Conservation (phyloP, 75 land plant species). For the Gnetum montanum region DNA sequence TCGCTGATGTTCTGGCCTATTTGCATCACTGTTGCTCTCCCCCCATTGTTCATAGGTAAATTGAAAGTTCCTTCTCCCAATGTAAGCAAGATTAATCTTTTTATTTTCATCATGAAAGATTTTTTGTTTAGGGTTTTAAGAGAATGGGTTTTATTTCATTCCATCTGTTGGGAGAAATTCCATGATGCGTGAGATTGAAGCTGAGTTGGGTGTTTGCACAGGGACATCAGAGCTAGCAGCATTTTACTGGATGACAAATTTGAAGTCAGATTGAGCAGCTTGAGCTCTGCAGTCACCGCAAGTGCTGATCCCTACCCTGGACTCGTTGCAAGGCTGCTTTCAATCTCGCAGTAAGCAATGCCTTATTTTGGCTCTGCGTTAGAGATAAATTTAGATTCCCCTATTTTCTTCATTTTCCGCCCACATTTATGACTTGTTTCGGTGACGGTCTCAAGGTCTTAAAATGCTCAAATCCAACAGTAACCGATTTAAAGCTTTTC, state of each 20-base stretch:
- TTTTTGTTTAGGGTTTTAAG: not conserved
- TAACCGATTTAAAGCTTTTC: no score
- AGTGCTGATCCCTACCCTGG: conserved; percentile 10
- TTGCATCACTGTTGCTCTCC: conserved; percentile 25
- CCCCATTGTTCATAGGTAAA: conserved; percentile 22
- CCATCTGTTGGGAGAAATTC: no score
- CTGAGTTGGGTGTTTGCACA: no score
- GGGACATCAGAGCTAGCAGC: conserved; percentile 25
- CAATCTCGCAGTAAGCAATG: conserved; percentile 17
- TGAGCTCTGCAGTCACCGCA: conserved; percentile 14
- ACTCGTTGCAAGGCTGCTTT: conserved; percentile 11
- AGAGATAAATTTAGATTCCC: no score
- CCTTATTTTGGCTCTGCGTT: not conserved
- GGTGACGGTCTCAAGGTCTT: no score
- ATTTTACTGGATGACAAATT: conserved; percentile 23
- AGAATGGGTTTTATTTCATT: not conserved
- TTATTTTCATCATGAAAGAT: no score
- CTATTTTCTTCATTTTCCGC: no score
- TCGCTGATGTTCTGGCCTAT: conserved; percentile 18
- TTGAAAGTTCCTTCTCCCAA: no score
- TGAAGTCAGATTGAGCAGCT: conserved; percentile 27
- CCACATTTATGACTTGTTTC: no score
- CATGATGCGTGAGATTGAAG: no score
- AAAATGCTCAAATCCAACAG: no score
- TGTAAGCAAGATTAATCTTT: no score